These are phyloP conservation scores for Rhynchospora tenuis DNA, from an alignment of 176 grass and related monocot species.

Conservation along the genomic window DNA sequence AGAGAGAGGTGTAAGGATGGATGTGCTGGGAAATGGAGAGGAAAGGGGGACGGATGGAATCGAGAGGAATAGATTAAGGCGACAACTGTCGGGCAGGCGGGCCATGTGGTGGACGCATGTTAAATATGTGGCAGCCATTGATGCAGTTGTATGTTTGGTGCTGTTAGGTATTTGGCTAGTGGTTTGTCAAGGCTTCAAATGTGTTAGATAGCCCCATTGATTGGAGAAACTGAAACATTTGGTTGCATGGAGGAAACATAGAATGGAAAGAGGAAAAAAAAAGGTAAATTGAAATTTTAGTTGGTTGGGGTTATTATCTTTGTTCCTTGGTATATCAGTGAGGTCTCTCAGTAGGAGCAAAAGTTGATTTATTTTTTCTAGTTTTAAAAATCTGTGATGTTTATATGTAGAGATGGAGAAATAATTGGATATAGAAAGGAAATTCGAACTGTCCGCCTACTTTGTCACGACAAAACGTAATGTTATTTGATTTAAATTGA, in stretches of 20 bases:
- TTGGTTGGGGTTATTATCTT: neutral
- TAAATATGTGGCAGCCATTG: conserved; percentile 36
- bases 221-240: conserved; percentile 5
- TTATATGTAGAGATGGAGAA: neutral
- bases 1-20: conserved; percentile 21
- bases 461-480: neutral
- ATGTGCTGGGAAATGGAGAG: neutral
- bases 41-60: neutral
- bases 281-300: conserved; percentile 12
- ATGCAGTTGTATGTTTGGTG: conserved; percentile 55
- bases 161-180: conserved; percentile 60
- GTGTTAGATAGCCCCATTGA: conserved; percentile 32
- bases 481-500: conserved; percentile 12
- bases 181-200: conserved; percentile 60
- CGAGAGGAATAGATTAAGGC: neutral
- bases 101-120: conserved; percentile 39
- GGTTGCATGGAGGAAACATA: neutral
- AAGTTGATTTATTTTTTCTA: neutral
- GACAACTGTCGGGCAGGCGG: neutral
- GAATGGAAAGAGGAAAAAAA: neutral
- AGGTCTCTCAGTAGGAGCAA: neutral
- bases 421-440: conserved; percentile 14
- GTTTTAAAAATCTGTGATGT: neutral
- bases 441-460: neutral
- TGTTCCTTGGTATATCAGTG: neutral